Conservation (phyloP, 345 rosid genomes). For the Firmiana major region DNA sequence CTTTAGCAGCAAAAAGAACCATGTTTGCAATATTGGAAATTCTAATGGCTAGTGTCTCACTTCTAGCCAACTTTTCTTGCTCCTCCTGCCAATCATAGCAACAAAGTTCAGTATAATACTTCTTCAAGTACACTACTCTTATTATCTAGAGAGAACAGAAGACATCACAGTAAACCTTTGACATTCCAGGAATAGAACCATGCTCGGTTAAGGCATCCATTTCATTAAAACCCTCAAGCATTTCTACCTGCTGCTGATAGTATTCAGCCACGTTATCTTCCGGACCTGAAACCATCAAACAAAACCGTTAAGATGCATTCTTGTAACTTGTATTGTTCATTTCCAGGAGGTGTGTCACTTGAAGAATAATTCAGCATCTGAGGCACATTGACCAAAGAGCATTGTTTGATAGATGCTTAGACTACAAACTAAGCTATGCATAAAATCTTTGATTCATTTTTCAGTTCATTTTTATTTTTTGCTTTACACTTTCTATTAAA, state of each 20-base stretch:
- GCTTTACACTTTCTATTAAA: background rate
- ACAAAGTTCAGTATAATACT: constrained; percentile 7
- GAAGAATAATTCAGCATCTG: background rate
- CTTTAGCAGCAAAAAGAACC: constrained; percentile 93
- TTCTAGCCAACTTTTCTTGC: constrained; percentile 72
- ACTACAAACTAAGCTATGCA: background rate
- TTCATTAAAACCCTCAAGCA: constrained; percentile 93
- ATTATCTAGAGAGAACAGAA: constrained; percentile 3
- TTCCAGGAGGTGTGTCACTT: background rate
- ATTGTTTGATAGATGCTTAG: background rate
- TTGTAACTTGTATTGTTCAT: background rate
- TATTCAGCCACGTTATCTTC: constrained; percentile 91
- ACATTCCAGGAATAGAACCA: constrained; percentile 85
- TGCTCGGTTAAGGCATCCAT: constrained; percentile 95
- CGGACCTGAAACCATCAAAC: constrained; percentile 50
- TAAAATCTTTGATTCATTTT: background rate
- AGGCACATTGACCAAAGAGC: background rate
- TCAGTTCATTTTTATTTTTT: too few relatives aligned
- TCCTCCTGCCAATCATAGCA: constrained; percentile 65
- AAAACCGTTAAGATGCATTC: constrained; percentile 5
- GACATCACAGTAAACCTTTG: constrained; percentile 48
- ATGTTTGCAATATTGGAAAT: constrained; percentile 89
- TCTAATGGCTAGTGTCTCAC: constrained; percentile 86
- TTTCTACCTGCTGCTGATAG: constrained; percentile 94
- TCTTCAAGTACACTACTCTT: background rate